A percentile compares a stretch with the other conserved stretches of the same genome.
phyloP scores from a whole-genome alignment of 2,329 filamentous ascomycete species.

The Sarocladium kiliense region DNA sequence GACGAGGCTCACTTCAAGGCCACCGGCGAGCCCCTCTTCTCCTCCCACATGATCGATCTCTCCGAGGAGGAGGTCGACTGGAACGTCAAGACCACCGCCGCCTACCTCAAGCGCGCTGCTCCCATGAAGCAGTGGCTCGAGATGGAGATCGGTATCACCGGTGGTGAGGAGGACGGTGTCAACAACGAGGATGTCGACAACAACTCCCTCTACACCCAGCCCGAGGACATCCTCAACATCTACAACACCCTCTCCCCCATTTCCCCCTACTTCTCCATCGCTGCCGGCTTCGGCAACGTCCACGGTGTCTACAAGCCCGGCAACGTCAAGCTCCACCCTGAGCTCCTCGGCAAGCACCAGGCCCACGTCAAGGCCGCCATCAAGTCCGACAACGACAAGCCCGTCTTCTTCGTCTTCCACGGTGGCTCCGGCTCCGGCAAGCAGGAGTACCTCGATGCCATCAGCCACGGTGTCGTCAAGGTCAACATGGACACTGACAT shows the following conservation, averaged over 20 bases:
- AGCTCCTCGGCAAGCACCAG: conserved; percentile 97
- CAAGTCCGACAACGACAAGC: conserved; percentile 70
- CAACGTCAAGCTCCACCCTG: conserved; percentile 94
- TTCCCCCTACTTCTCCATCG: conserved; percentile 95
- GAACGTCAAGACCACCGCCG: conserved; percentile 88
- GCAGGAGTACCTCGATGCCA: conserved; percentile 84
- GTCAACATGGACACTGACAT: conserved; percentile 99
- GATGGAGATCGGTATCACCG: conserved; percentile 87
- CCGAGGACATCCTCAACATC: conserved; percentile 91
- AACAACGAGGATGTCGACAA: conserved; percentile 99
- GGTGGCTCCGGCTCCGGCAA: conserved; percentile 90
- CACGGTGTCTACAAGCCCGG: conserved; percentile 99
- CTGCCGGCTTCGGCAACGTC: conserved; percentile 96
- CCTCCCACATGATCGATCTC: conserved; percentile 97
- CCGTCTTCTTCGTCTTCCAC: conserved; percentile 99
- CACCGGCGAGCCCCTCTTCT: conserved; percentile 89
- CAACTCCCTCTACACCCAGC: conserved; percentile 95
- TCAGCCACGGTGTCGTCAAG: conserved; percentile 94
- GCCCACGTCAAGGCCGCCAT: conserved; percentile 80
- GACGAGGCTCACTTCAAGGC: conserved; percentile 95
- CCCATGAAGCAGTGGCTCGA: conserved; percentile 99
- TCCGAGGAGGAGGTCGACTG: conserved; percentile 85
- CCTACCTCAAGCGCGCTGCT: conserved; percentile 89
- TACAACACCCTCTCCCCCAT: conserved; percentile 80
- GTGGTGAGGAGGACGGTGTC: conserved; percentile 96